A percentile compares a stretch with the other conserved stretches of the same genome.
Evolutionary conservation across 768 basidiomycete genomes (phyloP).

Genomic region (Tulasnella sp.): DNA sequence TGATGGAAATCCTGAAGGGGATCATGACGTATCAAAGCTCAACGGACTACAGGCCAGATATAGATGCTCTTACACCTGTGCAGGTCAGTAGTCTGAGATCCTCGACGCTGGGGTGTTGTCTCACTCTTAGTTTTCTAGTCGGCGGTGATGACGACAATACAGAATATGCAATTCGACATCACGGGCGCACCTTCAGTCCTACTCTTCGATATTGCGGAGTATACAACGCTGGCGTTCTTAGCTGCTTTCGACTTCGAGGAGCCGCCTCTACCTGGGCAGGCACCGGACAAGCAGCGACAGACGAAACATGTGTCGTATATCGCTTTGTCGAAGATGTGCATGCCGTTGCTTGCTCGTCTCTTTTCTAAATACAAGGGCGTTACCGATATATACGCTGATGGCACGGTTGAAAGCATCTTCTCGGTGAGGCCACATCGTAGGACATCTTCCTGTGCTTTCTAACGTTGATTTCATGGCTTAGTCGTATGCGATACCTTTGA

Average conservation of each 20-base stretch:
- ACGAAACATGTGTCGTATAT: slow-evolving; percentile 77
- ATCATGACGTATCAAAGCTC: slow-evolving; percentile 61
- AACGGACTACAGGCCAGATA: slow-evolving; percentile 79
- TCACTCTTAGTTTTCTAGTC: slow-evolving; percentile 33
- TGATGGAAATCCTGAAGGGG: slow-evolving; percentile 77
- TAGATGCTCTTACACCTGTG: slow-evolving; percentile 69
- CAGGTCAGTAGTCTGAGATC: slow-evolving; percentile 40
- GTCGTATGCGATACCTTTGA: slow-evolving; percentile 86
- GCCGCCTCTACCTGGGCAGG: slow-evolving; percentile 17
- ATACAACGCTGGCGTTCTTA: slow-evolving; percentile 75
- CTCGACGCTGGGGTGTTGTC: neutral
- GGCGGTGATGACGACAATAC: slow-evolving; percentile 60
- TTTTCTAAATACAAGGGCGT: slow-evolving; percentile 56
- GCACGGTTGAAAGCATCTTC: slow-evolving; percentile 74
- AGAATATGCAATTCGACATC: slow-evolving; percentile 52
- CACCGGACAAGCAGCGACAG: slow-evolving; percentile 34
- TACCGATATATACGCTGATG: slow-evolving; percentile 59
- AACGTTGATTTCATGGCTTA: slow-evolving; percentile 24
- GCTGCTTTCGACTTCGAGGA: slow-evolving; percentile 55
- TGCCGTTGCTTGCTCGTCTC: slow-evolving; percentile 75
- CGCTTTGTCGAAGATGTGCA: slow-evolving; percentile 74
- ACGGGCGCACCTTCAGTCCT: slow-evolving; percentile 59
- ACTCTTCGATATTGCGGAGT: slow-evolving; percentile 77
- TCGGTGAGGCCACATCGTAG: slow-evolving; percentile 42
- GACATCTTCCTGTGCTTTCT: neutral